phyloP scores from a whole-genome alignment of 176 grass and related monocot species.

The Carex scoparia region DNA sequence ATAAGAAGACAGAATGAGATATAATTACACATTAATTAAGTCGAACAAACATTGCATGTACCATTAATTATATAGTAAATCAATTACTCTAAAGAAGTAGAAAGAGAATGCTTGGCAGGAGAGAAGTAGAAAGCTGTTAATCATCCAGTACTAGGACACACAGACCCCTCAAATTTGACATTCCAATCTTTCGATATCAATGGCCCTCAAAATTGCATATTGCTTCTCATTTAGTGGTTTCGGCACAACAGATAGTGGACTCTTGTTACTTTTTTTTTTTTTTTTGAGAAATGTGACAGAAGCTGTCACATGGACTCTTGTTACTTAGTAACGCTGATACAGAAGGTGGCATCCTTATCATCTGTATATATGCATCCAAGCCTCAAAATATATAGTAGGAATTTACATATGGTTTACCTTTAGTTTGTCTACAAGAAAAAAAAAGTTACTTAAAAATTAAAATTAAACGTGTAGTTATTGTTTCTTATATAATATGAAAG shows the following conservation, averaged over 20 bases:
- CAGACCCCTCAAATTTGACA: not conserved
- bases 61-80: not conserved
- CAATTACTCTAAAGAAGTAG: not conserved
- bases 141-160: not conserved
- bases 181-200: not conserved
- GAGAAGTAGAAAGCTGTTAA: not conserved
- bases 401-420: not conserved
- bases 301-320: too few relatives aligned
- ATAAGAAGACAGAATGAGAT: not conserved
- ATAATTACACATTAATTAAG: not conserved
- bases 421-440: not conserved
- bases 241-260: not conserved
- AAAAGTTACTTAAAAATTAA: not conserved
- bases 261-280: not conserved
- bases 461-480: not conserved
- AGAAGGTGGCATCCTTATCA: not conserved
- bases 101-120: not conserved
- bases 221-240: not conserved
- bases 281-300: too few relatives aligned
- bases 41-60: not conserved
- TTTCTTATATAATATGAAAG: not conserved
- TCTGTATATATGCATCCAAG: not conserved
- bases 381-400: not conserved
- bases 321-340: not conserved
- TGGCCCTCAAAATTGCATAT: not conserved